Evolutionary conservation across 2,329 filamentous ascomycete genomes (phyloP), one percentile per base, ranked within the genome.

Genomic region (Peltaster fructicola): DNA sequence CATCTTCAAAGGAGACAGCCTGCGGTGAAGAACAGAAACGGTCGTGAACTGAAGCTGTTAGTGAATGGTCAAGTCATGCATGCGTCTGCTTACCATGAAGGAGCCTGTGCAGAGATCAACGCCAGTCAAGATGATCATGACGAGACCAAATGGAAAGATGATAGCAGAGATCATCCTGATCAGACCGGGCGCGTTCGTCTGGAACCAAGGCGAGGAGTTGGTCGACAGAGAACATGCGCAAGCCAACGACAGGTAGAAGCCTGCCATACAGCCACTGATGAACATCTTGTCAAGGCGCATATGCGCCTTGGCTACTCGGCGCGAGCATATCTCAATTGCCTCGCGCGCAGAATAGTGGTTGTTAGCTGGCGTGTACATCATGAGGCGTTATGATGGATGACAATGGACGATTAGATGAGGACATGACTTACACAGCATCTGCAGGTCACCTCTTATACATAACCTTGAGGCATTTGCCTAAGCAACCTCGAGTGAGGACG

Each of bases 271-370:
- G 4, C 56, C 46, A 30, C 57, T 62, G 22, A 62, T 36, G 34
- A 66, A 64, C 19, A 65, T 48, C 33, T 65, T 66, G 37, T 63
- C 56, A 4, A 57, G 43, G 7, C 59, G 51, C 57, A 61, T 65
- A 27, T 59, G 53, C 7, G 59, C 60, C 38, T 67, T 68, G 25
- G 50, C 19, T 20, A 11, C 19, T 11, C 10, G 10, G 10, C 19
- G 19, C 19, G 10, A 13, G 19, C 19, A 20, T 12, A 20, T 20
- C 19, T 20, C 19, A 20, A 13, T 12, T 20, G 19, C 19, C 19
- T 10, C 19, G 19, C 19, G 13, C 19, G 19, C 19, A 13, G 19
- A n/a, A n/a, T n/a, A n/a, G n/a, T n/a, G n/a, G n/a, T n/a, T n/a
- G n/a, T n/a, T n/a, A n/a, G n/a, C n/a, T n/a, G n/a, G n/a, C n/a